Conservation (phyloP, 768 basidiomycete genomes). For the Tricholoma furcatifolium region DNA sequence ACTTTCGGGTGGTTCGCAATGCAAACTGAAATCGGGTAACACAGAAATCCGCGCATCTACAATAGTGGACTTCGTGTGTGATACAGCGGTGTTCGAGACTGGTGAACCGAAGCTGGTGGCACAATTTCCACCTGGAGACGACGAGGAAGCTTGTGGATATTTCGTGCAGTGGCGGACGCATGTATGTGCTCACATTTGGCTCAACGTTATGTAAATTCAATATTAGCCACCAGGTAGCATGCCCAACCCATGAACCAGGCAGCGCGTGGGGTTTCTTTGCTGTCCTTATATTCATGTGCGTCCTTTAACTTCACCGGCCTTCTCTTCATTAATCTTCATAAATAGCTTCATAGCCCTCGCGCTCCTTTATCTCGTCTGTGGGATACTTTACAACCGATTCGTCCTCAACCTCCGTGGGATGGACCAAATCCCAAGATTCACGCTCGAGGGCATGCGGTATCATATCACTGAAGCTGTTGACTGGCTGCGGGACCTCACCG, state of each 20-base stretch:
- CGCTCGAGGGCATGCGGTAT: constrained; percentile 49
- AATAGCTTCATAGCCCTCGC: constrained; percentile 54
- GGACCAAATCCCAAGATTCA: constrained; percentile 72
- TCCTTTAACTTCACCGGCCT: constrained; percentile 10
- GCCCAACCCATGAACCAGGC: constrained; percentile 61
- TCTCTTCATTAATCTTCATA: neutral
- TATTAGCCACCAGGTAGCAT: constrained; percentile 53
- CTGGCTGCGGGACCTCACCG: constrained; percentile 39
- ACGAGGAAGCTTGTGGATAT: constrained; percentile 70
- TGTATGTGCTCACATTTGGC: constrained; percentile 39
- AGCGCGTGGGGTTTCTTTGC: constrained; percentile 51
- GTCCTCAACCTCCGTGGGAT: constrained; percentile 69
- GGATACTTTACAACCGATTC: constrained; percentile 76
- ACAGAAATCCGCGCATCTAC: constrained; percentile 53
- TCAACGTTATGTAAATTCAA: neutral
- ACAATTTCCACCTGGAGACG: constrained; percentile 63
- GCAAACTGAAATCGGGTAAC: constrained; percentile 27
- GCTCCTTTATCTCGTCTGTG: constrained; percentile 63
- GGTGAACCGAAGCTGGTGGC: constrained; percentile 59
- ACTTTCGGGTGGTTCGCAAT: too few relatives aligned
- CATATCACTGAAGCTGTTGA: constrained; percentile 42
- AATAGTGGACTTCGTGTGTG: constrained; percentile 77
- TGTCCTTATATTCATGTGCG: constrained; percentile 60
- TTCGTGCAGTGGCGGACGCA: constrained; percentile 84
- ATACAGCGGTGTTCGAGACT: constrained; percentile 54